Evolutionary conservation across 139 green algal genomes (phyloP), one percentile per base, ranked within the genome.

Genomic region (Chlorella ohadii): DNA sequence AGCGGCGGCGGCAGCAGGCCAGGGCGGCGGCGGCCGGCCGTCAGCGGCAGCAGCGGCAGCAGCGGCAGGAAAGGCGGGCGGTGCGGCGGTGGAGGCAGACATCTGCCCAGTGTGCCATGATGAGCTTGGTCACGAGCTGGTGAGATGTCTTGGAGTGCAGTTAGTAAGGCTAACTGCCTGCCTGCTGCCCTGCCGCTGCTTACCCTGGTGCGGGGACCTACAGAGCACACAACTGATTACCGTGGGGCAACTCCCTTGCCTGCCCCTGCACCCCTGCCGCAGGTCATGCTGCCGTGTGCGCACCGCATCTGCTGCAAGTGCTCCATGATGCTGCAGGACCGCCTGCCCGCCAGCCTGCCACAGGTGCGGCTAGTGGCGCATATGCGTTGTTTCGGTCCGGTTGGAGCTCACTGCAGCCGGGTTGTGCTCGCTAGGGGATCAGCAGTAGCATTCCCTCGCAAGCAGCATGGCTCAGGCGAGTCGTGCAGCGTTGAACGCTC

Each of bases 61-160:
- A 66, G 81, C 23, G 34, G 68, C 44, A 68, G 76, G 9, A 34
- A 1, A 61, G 67, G 22, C 7, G 12, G 51, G 12, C 2, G 72
- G 17, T 41, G 76, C n/a, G 38, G 41, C 70, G 34, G 81, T 33
- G 27, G 76, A 73, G 41, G 63, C 65, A 4, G 91, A 93, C 41
- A 55, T 84, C 25, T 97, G 94, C 85, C 93, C 93, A 13, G 88
- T 97, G 38, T 97, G 94, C 84, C 92, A 94, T 25, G 92, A 96
- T 13, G 2, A 56, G 0, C 34, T 96, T 25, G 79, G 75, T 4
- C 33, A 75, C 34, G 88, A 94, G 72, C 78, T 89, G 71, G 78
- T 67, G 34, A 93, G 79, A 96, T 72, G 89, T 88, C 0, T 96
- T 93, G 85, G 93, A 87, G 9, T n/a, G 2, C 9, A 12, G 23